These are phyloP conservation scores for Hericium erinaceus DNA, from an alignment of 768 basidiomycete species.

Conservation along the genomic window DNA sequence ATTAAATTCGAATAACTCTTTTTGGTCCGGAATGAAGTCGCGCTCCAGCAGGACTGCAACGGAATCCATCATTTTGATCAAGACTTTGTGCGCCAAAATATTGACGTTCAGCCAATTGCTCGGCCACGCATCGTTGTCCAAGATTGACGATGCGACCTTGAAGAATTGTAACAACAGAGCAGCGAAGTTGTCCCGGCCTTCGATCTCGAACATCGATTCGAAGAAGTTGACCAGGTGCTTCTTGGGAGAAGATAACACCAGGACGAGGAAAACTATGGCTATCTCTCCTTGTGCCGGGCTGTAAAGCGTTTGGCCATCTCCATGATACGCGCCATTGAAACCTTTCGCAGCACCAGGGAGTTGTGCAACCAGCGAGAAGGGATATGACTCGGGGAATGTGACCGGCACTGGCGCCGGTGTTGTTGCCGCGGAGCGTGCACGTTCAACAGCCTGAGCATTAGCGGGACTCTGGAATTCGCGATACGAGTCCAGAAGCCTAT, in stretches of 20 bases:
- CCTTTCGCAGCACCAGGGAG: conserved; percentile 45
- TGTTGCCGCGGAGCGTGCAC: conserved; percentile 48
- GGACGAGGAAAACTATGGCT: conserved; percentile 73
- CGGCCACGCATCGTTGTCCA: conserved; percentile 85
- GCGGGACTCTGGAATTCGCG: conserved; percentile 66
- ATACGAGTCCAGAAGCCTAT: conserved; percentile 80
- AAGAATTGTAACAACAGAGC: conserved; percentile 68
- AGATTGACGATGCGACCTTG: conserved; percentile 68
- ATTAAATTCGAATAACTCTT: conserved; percentile 62
- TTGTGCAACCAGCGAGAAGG: conserved; percentile 72
- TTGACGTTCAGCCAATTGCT: conserved; percentile 87
- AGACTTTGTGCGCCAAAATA: conserved; percentile 76
- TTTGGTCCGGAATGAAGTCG: conserved; percentile 68
- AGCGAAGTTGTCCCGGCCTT: conserved; percentile 75
- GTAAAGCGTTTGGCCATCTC: conserved; percentile 46
- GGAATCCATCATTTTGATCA: conserved; percentile 84
- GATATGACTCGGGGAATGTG: conserved; percentile 91
- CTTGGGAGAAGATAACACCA: conserved; percentile 71
- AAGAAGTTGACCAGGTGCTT: conserved; percentile 73
- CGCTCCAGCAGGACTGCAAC: conserved; percentile 67
- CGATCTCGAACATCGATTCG: conserved; percentile 76
- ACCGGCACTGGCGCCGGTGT: conserved; percentile 54
- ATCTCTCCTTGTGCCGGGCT: conserved; percentile 78
- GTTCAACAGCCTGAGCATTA: conserved; percentile 62
- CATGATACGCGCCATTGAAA: conserved; percentile 28